Evolutionary conservation across 2,329 filamentous ascomycete species (phyloP).

Genomic region (Amesomyces nigricolor): DNA sequence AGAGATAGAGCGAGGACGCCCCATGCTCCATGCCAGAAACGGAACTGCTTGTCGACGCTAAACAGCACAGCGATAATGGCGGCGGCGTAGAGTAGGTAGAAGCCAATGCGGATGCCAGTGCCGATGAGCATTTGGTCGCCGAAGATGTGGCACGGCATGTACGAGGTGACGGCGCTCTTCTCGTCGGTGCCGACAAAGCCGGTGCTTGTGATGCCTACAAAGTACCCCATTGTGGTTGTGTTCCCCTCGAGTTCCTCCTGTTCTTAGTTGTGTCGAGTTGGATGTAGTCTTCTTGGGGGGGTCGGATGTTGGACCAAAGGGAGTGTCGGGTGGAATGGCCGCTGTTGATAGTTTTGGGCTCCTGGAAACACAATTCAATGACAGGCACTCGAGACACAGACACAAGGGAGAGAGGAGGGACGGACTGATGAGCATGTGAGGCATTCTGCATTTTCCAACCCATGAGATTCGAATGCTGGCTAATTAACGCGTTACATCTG

Average conservation of each 20-base stretch:
- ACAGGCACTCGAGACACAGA: neutral
- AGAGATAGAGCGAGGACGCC: constrained; percentile 23
- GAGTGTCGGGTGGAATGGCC: too few relatives aligned
- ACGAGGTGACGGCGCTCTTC: constrained; percentile 25
- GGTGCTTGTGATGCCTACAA: constrained; percentile 24
- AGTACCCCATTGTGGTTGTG: constrained; percentile 22
- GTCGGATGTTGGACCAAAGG: too few relatives aligned
- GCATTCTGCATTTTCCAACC: constrained; percentile 8
- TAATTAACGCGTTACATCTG: constrained; percentile 17
- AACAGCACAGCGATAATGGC: constrained; percentile 25
- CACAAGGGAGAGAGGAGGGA: neutral
- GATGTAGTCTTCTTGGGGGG: too few relatives aligned
- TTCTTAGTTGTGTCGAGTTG: too few relatives aligned
- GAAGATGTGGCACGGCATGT: constrained; percentile 26
- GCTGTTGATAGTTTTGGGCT: neutral
- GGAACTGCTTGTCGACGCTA: constrained; percentile 27
- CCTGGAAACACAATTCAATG: neutral
- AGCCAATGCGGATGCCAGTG: constrained; percentile 24
- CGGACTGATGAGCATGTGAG: neutral
- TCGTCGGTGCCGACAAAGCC: constrained; percentile 26
- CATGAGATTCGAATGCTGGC: neutral
- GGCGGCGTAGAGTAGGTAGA: constrained; percentile 25
- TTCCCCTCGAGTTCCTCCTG: too few relatives aligned
- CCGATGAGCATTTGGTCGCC: constrained; percentile 28
- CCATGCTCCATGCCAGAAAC: constrained; percentile 27